Evolutionary conservation across 2,329 filamentous ascomycete species (phyloP).

Genomic region (Pestalotiopsis sp.): DNA sequence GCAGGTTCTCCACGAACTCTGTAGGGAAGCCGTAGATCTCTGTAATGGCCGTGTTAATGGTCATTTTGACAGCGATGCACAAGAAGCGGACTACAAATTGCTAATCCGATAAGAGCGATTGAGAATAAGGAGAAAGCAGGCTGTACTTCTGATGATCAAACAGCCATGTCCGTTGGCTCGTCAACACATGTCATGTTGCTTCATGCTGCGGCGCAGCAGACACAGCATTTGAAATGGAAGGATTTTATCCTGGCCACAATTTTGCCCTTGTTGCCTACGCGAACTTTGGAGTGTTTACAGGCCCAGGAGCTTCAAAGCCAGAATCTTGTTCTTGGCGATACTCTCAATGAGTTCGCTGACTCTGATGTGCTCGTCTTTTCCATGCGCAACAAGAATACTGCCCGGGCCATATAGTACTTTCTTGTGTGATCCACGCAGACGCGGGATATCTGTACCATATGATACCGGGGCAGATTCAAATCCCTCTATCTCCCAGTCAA

Average conservation of each 20-base stretch:
- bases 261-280: too few species aligned
- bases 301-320: constrained; percentile 14
- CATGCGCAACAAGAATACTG: constrained; percentile 40
- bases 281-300: not conserved
- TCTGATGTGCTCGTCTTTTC: constrained; percentile 37
- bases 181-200: too few species aligned
- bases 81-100: too few species aligned
- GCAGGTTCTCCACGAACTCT: constrained; percentile 21
- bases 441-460: constrained; percentile 42
- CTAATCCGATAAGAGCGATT: too few species aligned
- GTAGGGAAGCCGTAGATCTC: constrained; percentile 1
- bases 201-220: too few species aligned
- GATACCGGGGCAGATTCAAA: constrained; percentile 38
- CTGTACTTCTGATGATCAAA: too few species aligned
- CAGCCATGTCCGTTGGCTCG: too few species aligned
- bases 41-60: not conserved
- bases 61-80: not conserved
- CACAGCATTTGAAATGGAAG: too few species aligned
- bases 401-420: constrained; percentile 42
- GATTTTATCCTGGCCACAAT: too few species aligned
- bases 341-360: constrained; percentile 39
- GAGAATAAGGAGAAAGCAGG: too few species aligned
- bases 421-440: constrained; percentile 33
- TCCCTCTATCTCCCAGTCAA: constrained; percentile 40
- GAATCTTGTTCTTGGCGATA: constrained; percentile 38